Base-by-base conservation (phyloP, 805 yeast species). In the Lachancea quebecensis region DNA sequence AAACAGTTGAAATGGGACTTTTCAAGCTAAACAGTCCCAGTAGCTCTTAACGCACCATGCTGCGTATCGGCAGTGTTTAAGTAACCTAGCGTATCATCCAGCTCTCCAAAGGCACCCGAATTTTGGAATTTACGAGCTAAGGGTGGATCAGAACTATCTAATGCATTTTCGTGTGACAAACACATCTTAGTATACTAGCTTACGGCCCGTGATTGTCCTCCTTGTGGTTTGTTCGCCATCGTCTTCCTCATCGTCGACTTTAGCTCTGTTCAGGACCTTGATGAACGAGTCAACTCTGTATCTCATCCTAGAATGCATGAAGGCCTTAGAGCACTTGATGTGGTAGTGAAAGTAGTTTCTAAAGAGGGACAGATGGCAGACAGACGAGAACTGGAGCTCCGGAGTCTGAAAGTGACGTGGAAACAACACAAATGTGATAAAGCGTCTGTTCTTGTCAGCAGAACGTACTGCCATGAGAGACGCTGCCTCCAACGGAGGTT, bases 311-410 rank as follows among this genome's bases (percentile, higher is more conserved):
- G 96, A 88, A 68, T 93, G 99, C 82, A 93, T 81, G 69, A 86
- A 93, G 31, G 99, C 98, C 74, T 93, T 93, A 50, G 96, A 89
- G 67, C 97, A 91, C 70, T 93, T 93, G 72, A 93, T 93, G 64
- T 93, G 99, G 68, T 91, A 93, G 67, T 93, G 99, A 83, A 93
- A 93, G 70, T 91, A 93, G 61, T 90, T 95, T 68, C 99, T 78
- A 71, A 93, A 93, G 47, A 87, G 73, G 60, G 88, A 89, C 59
- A 93, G 85, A 65, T 90, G 97, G 32, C 95, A 82, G 51, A 93
- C 86, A 8, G 66, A 57, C 10, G 56, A 48, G 48, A 63, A 62
- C 51, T 62, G 62, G 32, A 60, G 49, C 15, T 64, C 67, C 6
- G 44, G 53, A 50, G 95, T 84, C 61, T 81, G 85, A 65, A 93